Base-by-base conservation (phyloP, 306 rosid genomes). In the Albizia julibrissin region DNA sequence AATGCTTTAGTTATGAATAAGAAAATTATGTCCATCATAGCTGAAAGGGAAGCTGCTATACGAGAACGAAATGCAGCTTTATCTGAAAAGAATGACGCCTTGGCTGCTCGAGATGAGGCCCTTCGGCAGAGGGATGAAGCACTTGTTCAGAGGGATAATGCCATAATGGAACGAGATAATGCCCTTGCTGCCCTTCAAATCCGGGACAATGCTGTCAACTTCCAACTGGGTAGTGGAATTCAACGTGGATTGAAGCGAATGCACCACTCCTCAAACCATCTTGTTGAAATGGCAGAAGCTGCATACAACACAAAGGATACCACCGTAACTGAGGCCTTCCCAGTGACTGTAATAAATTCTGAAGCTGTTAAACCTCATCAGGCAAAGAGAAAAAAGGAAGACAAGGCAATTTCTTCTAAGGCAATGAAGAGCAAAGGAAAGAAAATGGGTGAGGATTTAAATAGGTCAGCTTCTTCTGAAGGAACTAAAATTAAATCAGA, bases 1-100 rank as follows among this genome's bases (percentile, higher is more conserved):
- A 95, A 95, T 89, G 99, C 98, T 50, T 82, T 95, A 29, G 97
- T 92, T 74, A 87, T 95, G 99, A 95, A 93, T 80, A 95, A 91
- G 95, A 95, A 93, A 91, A 89, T 95, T 83, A 92, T 90, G 98
- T 89, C 98, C 70, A 87, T 95, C 67, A 90, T 95, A 84, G 98
- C 97, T 29, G 99, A 93, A 87, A 90, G 91, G 84, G 98, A 90
- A 82, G 91, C 93, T 83, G 93, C 95, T 13, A 83, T 95, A 82
- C 86, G 90, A 31, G 99, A 93, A 79, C 83, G 95, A 34, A 93
- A 95, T 84, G 87, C 84, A 29, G 98, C 99, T 24, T 74, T 95
- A 64, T 82, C 98, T 64, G 99, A 89, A 88, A 95, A 93, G 91
- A 93, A 86, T 58, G 98, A 92, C 66, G 99, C 99, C 85, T 86